Evolutionary conservation across 345 rosid genomes (phyloP), one percentile per base, ranked within the genome.

Genomic region (Linum trigynum): DNA sequence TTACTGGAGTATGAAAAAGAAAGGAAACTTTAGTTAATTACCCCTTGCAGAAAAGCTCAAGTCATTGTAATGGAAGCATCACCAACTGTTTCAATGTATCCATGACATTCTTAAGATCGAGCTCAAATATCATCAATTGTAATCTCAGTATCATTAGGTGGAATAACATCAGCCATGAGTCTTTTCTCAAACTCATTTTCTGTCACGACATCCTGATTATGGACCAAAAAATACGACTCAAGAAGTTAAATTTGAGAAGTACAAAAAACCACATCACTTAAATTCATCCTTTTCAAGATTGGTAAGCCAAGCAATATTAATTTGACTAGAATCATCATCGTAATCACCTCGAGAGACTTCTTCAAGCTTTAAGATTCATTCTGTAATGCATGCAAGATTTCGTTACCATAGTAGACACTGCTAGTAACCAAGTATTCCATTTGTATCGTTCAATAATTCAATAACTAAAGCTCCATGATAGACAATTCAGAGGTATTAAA

Each of bases 51-150:
- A 89, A 91, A 68, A 91, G 87, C 68, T 91, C 95, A 65, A 95
- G 96, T 78, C 90, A 81, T 72, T 85, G 87, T 61, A 91, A 68
- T 66, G 98, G 98, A 73, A 91, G 95, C 90, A 89, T 86, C 72
- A 91, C 90, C 77, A 91, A 82, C 79, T 91, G 96, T 75, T 86
- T 89, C 71, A 91, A 76, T 50, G 96, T 83, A 77, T 91, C 90
- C 82, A 89, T 91, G 65, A 91, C 96, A 71, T 85, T 84, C 72
- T 89, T 92, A 72, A 91, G 92, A n/a, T n/a, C n/a, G n/a, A 42
- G 95, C 98, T 68, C 96, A 96, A 41, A 91, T 86, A 71, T 91
- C 98, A 67, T 91, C 89, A 80, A 91, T 89, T 63, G 89, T 84
- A 71, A 89, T 96, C 65, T 92, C 96, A 70, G 89, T 89, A 67